These are phyloP conservation scores for Rhododendron simsii DNA, from an alignment of 148 eudicot genomes.

Conservation along the genomic window DNA sequence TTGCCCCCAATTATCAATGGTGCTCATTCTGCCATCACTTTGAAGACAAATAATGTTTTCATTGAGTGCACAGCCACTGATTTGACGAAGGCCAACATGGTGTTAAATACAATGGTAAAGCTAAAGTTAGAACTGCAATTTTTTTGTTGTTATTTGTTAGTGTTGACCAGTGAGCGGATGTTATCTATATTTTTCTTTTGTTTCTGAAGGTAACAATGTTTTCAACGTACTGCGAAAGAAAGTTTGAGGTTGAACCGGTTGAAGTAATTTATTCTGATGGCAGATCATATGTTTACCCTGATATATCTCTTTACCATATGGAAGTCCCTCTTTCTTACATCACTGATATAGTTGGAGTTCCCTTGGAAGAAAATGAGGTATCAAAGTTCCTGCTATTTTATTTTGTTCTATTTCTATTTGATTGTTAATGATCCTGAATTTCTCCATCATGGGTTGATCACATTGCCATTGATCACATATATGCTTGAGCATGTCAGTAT, in stretches of 20 bases:
- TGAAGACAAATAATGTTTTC: too few species aligned
- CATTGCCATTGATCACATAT: not conserved
- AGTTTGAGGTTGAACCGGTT: conserved; percentile 93
- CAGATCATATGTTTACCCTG: conserved; percentile 60
- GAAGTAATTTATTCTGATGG: conserved; percentile 76
- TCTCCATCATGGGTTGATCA: not conserved
- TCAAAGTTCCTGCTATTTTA: not conserved
- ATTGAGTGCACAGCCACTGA: too few species aligned
- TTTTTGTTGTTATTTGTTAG: not conserved
- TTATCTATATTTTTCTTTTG: conserved; percentile 14
- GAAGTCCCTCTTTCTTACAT: conserved; percentile 75
- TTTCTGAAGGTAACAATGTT: conserved; percentile 83
- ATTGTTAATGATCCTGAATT: not conserved
- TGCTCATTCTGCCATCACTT: too few species aligned
- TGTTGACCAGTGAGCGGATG: not conserved
- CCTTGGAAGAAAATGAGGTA: conserved; percentile 77
- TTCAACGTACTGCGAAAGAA: conserved; percentile 66
- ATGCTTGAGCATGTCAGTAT: not conserved
- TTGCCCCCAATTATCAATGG: too few species aligned
- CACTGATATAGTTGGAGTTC: conserved; percentile 62
- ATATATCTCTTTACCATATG: conserved; percentile 69
- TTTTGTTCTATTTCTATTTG: not conserved
- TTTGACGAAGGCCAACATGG: too few species aligned
- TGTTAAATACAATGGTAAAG: too few species aligned
- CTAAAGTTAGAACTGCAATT: too few species aligned